phyloP scores from a whole-genome alignment of 148 eudicot genomes.

The Selenicereus undatus region DNA sequence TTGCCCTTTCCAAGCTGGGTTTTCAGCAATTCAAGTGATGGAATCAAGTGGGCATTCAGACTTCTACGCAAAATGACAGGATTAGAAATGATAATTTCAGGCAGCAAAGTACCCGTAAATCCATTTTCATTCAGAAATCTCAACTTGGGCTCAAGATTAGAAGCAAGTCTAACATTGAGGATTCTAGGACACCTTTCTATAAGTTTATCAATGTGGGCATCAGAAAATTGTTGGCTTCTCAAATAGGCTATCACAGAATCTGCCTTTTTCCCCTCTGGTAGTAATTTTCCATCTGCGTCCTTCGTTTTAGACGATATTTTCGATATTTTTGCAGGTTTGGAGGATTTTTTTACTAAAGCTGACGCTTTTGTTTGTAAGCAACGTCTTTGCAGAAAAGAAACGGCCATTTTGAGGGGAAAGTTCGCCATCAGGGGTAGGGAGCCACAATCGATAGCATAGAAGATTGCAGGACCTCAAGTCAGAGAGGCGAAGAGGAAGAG shows the following conservation, averaged over 20 bases:
- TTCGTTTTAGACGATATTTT: not conserved
- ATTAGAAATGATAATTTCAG: conserved; percentile 10
- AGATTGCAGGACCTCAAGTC: not conserved
- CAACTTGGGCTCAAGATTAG: conserved; percentile 26
- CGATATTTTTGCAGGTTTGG: not conserved
- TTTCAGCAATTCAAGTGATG: conserved; percentile 9
- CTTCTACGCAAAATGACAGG: conserved; percentile 19
- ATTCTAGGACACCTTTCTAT: not conserved
- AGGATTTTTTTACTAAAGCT: not conserved
- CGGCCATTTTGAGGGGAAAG: conserved; percentile 8
- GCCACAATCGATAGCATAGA: not conserved
- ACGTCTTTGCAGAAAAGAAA: conserved; percentile 14
- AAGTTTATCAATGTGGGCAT: conserved; percentile 23
- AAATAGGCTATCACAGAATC: conserved; percentile 18
- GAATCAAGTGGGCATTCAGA: conserved; percentile 20
- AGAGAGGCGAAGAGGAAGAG: not conserved
- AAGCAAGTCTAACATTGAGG: conserved; percentile 1
- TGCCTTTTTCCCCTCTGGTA: not conserved
- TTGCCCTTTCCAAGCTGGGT: not conserved
- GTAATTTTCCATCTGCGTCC: not conserved
- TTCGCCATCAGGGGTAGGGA: not conserved
- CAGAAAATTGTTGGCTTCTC: conserved; percentile 20
- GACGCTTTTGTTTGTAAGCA: conserved; percentile 8
- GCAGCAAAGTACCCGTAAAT: conserved; percentile 8
- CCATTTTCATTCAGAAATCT: conserved; percentile 19